Base-by-base conservation (phyloP, 495 filamentous ascomycete genomes). In the Penicillium alfredii region DNA sequence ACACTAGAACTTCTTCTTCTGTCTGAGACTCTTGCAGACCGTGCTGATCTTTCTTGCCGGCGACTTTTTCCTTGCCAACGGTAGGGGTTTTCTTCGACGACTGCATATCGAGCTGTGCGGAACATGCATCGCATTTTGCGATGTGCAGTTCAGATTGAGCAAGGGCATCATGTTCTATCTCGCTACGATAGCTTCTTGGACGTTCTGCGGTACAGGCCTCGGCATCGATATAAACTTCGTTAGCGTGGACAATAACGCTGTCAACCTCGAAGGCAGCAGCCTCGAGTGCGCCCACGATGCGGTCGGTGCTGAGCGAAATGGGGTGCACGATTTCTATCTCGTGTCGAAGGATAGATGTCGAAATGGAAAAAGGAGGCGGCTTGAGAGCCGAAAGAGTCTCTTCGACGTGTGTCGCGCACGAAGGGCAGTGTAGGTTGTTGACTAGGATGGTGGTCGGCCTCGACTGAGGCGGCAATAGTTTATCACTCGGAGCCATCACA, bases 361-460 rank as follows among this genome's bases (percentile, higher is more conserved):
- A 3, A 10, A 39, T 13, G 2, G 36, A 39, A n/a, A 30, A 30
- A 9, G 36, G 36, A 30, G 36, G 23, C 10, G 36, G 36, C 2
- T 18, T 2, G 7, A 39, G 36, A 4, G 17, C 15, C 25, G 25
- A 30, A 4, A 39, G 36, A 4, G 25, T 39, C 30, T 39, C 36
- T 19, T 39, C 16, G 3, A 39, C 25, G 20, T 30, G 29, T 9
- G 25, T 13, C 4, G 30, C 36, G 8, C 36, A 39, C 4, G 36
- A 39, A 7, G 36, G 36, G 17, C 36, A 39, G 17, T 39, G 36
- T 2, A 39, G 36, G 17, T 39, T 39, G 17, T 39, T 29, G 13
- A 39, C 36, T 6, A 39, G 26, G 17, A 39, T 20, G 13, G 36
- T 30, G 6, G 36, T 39, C 4, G 20, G 36, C 17, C 36, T 39